phyloP scores from a whole-genome alignment of 768 basidiomycete species.

The Phylloporus arenicola region DNA sequence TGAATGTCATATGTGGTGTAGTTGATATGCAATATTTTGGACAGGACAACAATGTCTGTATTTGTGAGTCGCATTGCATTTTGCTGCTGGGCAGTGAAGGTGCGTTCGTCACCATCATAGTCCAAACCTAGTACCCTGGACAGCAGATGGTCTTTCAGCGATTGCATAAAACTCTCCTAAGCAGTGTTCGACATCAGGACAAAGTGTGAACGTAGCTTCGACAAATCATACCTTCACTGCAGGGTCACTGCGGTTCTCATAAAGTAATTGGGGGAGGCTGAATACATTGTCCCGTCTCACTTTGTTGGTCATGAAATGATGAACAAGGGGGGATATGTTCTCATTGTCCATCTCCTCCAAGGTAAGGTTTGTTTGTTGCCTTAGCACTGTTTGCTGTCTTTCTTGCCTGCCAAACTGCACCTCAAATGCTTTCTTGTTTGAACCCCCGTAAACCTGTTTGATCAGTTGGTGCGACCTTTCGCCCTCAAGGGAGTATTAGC shows the following conservation, averaged over 20 bases:
- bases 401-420: background rate
- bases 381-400: background rate
- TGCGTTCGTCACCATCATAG: background rate
- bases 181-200: background rate
- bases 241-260: too few species aligned
- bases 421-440: background rate
- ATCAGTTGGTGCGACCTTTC: background rate
- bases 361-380: background rate
- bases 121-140: constrained; percentile 7
- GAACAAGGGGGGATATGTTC: background rate
- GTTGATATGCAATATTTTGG: background rate
- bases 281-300: background rate
- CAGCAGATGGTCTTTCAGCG: too few species aligned
- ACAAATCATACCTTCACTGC: background rate
- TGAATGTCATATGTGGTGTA: constrained; percentile 20
- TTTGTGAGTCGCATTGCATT: background rate
- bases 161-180: constrained; percentile 12
- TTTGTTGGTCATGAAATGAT: background rate
- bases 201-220: background rate
- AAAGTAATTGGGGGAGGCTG: background rate
- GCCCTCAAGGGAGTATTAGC: background rate
- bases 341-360: background rate
- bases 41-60: background rate
- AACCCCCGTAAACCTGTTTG: background rate
- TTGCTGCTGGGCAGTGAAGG: background rate